Base-by-base conservation (phyloP, 805 yeast species). In the Candida multigemmis region DNA sequence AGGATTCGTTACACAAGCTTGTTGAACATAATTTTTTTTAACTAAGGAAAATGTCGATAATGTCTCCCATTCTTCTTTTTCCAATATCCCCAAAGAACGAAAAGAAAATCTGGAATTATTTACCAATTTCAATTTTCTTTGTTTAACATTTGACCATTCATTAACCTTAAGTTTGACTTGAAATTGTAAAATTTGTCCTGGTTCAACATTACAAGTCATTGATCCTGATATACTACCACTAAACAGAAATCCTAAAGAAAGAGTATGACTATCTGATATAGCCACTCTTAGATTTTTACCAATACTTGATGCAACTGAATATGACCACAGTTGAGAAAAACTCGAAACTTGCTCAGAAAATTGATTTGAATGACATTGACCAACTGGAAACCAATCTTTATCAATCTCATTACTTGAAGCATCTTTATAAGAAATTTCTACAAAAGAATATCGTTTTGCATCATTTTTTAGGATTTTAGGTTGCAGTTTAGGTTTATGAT, bases 341-440 rank as follows among this genome's bases (percentile, higher is more conserved):
- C 6, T 22, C 10, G 24, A 5, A 9, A 8, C 9, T 22, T 7
- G 11, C 9, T 7, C 10, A 9, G 24, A 22, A 6, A n/a, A n/a
- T n/a, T 6, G 11, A 14, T 22, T 22, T 9, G 8, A 6, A 14
- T 10, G 16, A 22, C 24, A 22, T 9, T 17, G 17, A 9, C 24
- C 24, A 14, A 22, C 14, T 5, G 9, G 9, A 6, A 12, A 13
- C 24, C 24, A 22, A 14, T 10, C 11, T 5, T 13, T 14, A 8
- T 7, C n/a, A 6, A 7, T 13, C 8, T 5, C n/a, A 5, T 13
- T 14, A 6, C 6, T 13, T 13, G 14, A 14, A n/a, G 15, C 15
- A 11, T 22, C 4, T 22, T 22, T 5, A 22, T 8, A 22, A 14
- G 17, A 14, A 14, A 22, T 22, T 22, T 22, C 17, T 14, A 22